A percentile compares a stretch with the other conserved stretches of the same genome.
phyloP scores from a whole-genome alignment of 768 basidiomycete genomes.

The Phaeotremella fagi region DNA sequence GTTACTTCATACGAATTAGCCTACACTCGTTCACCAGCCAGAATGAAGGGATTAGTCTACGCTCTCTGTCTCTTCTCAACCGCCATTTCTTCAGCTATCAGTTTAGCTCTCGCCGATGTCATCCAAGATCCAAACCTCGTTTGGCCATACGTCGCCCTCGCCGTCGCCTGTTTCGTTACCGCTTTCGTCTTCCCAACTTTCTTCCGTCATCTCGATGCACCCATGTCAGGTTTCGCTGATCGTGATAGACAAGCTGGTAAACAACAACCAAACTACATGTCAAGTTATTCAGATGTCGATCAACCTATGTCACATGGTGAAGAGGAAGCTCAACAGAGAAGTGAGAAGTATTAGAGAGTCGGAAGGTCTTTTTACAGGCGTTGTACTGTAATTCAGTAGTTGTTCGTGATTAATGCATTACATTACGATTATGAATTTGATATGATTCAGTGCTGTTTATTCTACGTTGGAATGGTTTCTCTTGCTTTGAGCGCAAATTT shows the following conservation, averaged over 20 bases:
- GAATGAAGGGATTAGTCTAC: conserved; percentile 47
- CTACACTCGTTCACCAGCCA: conserved; percentile 43
- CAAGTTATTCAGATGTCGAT: too few species aligned
- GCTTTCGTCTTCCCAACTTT: conserved; percentile 19
- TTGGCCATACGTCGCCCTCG: conserved; percentile 31
- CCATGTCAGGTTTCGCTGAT: conserved; percentile 10
- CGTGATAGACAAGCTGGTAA: conserved; percentile 4
- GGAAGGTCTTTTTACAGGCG: too few species aligned
- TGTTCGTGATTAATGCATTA: too few species aligned
- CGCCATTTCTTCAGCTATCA: conserved; percentile 43
- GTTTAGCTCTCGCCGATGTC: conserved; percentile 32
- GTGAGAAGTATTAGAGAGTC: not conserved
- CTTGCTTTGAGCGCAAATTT: too few species aligned
- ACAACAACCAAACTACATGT: conserved; percentile 9
- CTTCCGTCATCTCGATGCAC: conserved; percentile 14
- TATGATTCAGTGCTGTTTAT: too few species aligned
- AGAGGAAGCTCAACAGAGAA: not conserved
- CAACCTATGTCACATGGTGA: not conserved
- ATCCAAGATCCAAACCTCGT: conserved; percentile 42
- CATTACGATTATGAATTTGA: too few species aligned
- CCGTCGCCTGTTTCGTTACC: conserved; percentile 1
- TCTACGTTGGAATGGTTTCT: too few species aligned
- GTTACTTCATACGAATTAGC: conserved; percentile 47
- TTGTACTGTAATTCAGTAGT: too few species aligned
- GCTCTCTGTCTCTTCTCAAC: conserved; percentile 36